These are phyloP conservation scores for Aspergillus novoparasiticus DNA, from an alignment of 2,329 filamentous ascomycete genomes.

Conservation along the genomic window DNA sequence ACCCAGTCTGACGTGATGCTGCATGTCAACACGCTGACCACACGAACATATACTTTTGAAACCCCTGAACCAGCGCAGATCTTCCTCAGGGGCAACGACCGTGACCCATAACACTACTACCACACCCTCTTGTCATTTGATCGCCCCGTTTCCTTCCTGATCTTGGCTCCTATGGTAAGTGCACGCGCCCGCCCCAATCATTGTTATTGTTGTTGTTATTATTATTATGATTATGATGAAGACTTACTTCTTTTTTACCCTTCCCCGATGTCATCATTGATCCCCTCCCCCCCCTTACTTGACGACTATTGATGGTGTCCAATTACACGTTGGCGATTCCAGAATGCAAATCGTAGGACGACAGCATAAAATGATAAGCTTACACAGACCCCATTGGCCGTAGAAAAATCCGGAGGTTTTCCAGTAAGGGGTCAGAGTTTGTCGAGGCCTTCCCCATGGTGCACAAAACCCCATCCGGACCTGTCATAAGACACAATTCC, in stretches of 20 bases:
- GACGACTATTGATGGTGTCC: neutral
- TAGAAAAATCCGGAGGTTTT: neutral
- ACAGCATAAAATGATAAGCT: neutral
- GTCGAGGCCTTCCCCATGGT: neutral
- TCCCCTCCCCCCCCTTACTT: neutral
- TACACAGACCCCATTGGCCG: neutral
- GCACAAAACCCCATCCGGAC: neutral
- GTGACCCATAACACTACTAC: neutral
- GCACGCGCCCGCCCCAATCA: neutral
- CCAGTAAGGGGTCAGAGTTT: neutral
- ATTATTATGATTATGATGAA: neutral
- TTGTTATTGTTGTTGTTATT: neutral
- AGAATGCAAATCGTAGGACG: neutral
- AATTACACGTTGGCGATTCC: neutral
- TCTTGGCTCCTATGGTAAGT: neutral
- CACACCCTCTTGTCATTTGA: neutral
- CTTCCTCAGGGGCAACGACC: conserved; percentile 8
- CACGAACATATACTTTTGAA: neutral
- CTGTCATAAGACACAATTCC: neutral
- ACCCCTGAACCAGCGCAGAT: conserved; percentile 12
- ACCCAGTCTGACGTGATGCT: neutral
- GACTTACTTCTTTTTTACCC: neutral
- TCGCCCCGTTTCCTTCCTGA: conserved; percentile 10
- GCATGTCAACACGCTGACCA: neutral
- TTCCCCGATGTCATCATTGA: neutral